A percentile compares a stretch with the other conserved stretches of the same genome.
These are phyloP conservation scores for Juglanconis sp. DNA, from an alignment of 2,329 filamentous ascomycete genomes.

Conservation along the genomic window DNA sequence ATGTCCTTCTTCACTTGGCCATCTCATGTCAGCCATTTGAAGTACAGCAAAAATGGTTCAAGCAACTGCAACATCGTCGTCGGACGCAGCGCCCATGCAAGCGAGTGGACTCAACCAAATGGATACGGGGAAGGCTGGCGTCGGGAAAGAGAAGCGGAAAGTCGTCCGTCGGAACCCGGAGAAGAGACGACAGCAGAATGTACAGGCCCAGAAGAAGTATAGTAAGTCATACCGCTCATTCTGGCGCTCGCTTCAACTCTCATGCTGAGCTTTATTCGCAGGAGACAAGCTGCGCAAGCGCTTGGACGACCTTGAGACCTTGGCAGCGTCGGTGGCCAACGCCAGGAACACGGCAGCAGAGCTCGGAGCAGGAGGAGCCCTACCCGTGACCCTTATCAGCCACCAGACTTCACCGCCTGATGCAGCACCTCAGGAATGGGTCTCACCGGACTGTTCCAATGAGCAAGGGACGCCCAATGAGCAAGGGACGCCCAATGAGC, in stretches of 20 bases:
- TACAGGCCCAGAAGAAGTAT: slow-evolving; percentile 24
- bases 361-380: not conserved
- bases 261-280: not conserved
- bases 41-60: not conserved
- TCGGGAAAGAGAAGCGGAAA: slow-evolving; percentile 11
- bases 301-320: slow-evolving; percentile 19
- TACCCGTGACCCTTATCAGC: not conserved
- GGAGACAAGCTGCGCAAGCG: slow-evolving; percentile 21
- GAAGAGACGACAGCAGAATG: slow-evolving; percentile 24
- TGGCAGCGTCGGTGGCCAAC: slow-evolving; percentile 16
- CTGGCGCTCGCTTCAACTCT: not conserved
- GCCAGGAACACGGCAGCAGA: not conserved
- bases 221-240: slow-evolving; percentile 13
- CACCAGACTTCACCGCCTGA: not conserved
- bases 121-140: not conserved
- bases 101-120: not conserved
- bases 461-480: not conserved
- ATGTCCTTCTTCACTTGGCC: not conserved
- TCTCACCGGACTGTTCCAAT: not conserved
- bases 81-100: not conserved
- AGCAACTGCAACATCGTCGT: not conserved
- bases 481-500: not conserved
- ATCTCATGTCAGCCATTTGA: not conserved
- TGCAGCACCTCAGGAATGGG: not conserved
- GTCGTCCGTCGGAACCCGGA: slow-evolving; percentile 21